A percentile compares a stretch with the other conserved stretches of the same genome.
phyloP scores from a whole-genome alignment of 371 early-diverging fungal species.

The Dichotomocladium elegans region DNA sequence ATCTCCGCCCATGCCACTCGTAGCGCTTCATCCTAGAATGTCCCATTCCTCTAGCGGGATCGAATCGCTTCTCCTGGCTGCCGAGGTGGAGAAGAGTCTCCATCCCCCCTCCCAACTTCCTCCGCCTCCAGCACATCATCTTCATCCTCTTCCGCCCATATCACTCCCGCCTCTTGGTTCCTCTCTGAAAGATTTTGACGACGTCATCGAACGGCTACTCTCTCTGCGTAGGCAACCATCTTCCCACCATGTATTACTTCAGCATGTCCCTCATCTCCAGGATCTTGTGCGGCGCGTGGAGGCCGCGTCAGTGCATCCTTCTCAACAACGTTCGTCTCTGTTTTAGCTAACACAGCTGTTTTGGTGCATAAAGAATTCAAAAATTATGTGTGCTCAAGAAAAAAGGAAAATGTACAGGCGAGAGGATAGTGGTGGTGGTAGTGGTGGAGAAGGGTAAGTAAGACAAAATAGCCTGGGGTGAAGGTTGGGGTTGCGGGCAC shows the following conservation, averaged over 20 bases:
- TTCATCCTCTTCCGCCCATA: slow-evolving; percentile 10
- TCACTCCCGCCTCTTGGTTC: slow-evolving; percentile 6
- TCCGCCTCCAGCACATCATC: too few relatives aligned
- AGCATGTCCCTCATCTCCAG: slow-evolving; percentile 1
- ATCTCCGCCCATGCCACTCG: slow-evolving; percentile 4
- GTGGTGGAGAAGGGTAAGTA: too few relatives aligned
- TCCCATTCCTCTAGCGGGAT: slow-evolving; percentile 1
- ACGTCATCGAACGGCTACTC: slow-evolving; percentile 6
- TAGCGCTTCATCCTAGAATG: background rate
- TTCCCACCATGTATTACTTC: slow-evolving; percentile 7
- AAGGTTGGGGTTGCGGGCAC: too few relatives aligned
- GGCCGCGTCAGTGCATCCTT: slow-evolving; percentile 2
- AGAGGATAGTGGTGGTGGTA: too few relatives aligned
- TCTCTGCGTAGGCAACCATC: slow-evolving; percentile 7
- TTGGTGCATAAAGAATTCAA: background rate
- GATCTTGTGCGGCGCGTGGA: slow-evolving; percentile 12
- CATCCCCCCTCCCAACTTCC: too few relatives aligned
- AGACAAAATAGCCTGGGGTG: too few relatives aligned
- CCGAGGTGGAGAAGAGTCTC: background rate
- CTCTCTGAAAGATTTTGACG: slow-evolving; percentile 12
- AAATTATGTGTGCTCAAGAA: too few relatives aligned
- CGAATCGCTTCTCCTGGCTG: slow-evolving; percentile 3
- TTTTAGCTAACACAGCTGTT: background rate
- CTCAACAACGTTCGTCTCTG: background rate
- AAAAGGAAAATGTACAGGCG: too few relatives aligned